A percentile compares a stretch with the other conserved stretches of the same genome.
phyloP scores from a whole-genome alignment of 768 basidiomycete species.

The Botryobasidium botryosum region DNA sequence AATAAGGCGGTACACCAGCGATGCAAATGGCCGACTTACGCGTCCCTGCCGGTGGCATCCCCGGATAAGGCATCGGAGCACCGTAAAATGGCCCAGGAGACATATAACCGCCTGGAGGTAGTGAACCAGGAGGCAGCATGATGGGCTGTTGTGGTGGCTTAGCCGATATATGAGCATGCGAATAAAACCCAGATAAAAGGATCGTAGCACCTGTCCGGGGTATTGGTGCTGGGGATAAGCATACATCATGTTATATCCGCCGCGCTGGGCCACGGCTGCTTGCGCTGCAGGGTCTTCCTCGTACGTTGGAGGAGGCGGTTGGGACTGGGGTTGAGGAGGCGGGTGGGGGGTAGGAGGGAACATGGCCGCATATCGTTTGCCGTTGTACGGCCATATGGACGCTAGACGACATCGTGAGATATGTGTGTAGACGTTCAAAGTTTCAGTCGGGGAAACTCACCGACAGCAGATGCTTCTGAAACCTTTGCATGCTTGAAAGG shows the following conservation, averaged over 20 bases:
- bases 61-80: conserved; percentile 71
- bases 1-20: too few relatives aligned
- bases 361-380: conserved; percentile 68
- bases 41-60: conserved; percentile 63
- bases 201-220: conserved; percentile 66
- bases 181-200: conserved; percentile 16
- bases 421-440: not conserved
- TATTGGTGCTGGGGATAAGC: conserved; percentile 69
- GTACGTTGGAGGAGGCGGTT: conserved; percentile 53
- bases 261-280: conserved; percentile 28
- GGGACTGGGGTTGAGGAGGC: conserved; percentile 41
- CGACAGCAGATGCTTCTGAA: conserved; percentile 49
- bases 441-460: conserved; percentile 30
- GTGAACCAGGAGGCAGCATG: conserved; percentile 66
- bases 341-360: conserved; percentile 34
- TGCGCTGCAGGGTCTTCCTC: conserved; percentile 59
- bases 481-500: conserved; percentile 85
- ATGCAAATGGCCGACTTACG: too few relatives aligned
- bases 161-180: not conserved
- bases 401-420: conserved; percentile 24
- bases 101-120: conserved; percentile 64
- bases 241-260: conserved; percentile 32
- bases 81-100: conserved; percentile 66
- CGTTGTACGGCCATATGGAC: conserved; percentile 73
- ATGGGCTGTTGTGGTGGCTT: conserved; percentile 36